Base-by-base conservation (phyloP, 2,329 filamentous ascomycete species). In the Coccinonectria pachysandricola region DNA sequence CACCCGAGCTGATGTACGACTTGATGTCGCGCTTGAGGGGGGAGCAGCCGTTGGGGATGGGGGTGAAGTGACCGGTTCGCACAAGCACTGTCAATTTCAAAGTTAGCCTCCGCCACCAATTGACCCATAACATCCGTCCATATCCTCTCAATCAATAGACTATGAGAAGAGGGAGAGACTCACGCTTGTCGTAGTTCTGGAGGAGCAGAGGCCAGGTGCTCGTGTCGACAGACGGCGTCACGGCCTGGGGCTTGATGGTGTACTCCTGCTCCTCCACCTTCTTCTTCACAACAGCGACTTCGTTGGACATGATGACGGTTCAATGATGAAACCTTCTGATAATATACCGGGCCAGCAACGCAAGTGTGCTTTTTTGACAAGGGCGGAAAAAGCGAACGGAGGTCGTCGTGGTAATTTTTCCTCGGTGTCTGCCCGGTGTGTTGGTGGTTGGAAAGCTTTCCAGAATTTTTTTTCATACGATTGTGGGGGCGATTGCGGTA, bases 11-110 rank as follows among this genome's bases (percentile, higher is more conserved):
- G 56, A 98, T 78, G 65, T 96, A 98, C 40, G 82, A 86, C 70
- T 95, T 95, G 53, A 98, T 72, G 57, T 96, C 88, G 59, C 91
- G 83, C 62, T 85, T 87, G 54, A 92, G 66, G 30, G 91, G 91
- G 39, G 83, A 77, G 65, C 83, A 92, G 52, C 91, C 91, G 56
- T 83, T 79, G 44, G 88, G 85, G 47, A 96, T 96, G 30, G 91
- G 91, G 17, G 88, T 96, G 64, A 93, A 98, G 62, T 98, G 88
- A 39, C 84, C 85, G 42, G 87, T 95, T 53, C 88, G 80, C 47
- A 95, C 80, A 46, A 91, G 78, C 48, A 96, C 84, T 88, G 49
- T 34, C 19, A 24, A 21, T 19, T 41, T 56, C 32, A 52, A 47
- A 11, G 40, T 45, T 34, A 45, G 42, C 24, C 24, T 22, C 24